These are phyloP conservation scores for Alternaria gansuensis DNA, from an alignment of 2,329 filamentous ascomycete species.

Conservation along the genomic window DNA sequence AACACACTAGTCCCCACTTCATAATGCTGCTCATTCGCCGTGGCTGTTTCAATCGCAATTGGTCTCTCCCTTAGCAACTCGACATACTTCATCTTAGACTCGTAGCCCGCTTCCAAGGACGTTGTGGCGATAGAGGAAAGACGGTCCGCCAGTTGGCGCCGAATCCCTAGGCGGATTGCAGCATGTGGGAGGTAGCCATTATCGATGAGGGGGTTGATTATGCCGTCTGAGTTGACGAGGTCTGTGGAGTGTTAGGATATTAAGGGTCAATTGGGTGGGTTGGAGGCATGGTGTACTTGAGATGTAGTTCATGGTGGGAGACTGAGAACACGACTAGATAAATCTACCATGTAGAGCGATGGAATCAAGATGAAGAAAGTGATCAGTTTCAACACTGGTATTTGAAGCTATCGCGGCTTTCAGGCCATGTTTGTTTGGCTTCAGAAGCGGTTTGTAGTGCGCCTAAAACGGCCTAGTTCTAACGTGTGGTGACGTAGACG, in stretches of 20 bases:
- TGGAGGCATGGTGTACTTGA: constrained; percentile 33
- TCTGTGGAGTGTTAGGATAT: constrained; percentile 23
- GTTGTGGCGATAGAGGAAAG: constrained; percentile 64
- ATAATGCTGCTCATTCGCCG: constrained; percentile 75
- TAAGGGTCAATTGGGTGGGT: background rate
- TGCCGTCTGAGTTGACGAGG: constrained; percentile 36
- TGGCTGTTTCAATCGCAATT: constrained; percentile 73
- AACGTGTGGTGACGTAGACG: constrained; percentile 38
- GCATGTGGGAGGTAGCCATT: constrained; percentile 70
- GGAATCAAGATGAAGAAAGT: too few species aligned
- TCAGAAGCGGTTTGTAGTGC: constrained; percentile 30
- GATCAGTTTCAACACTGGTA: background rate
- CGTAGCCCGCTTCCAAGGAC: constrained; percentile 63
- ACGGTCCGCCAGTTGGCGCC: constrained; percentile 70
- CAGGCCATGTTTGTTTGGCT: constrained; percentile 31
- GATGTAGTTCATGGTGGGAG: constrained; percentile 44
- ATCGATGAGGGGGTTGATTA: constrained; percentile 63
- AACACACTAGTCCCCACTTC: constrained; percentile 74
- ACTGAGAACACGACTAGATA: background rate
- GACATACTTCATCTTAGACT: constrained; percentile 71
- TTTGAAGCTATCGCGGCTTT: constrained; percentile 23
- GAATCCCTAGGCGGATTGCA: constrained; percentile 71
- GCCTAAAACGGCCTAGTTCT: constrained; percentile 31
- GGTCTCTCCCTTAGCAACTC: constrained; percentile 66
- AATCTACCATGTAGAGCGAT: too few species aligned